Evolutionary conservation across 257 asterid genomes (phyloP).

Genomic region (Nicotiana obtusifolia): DNA sequence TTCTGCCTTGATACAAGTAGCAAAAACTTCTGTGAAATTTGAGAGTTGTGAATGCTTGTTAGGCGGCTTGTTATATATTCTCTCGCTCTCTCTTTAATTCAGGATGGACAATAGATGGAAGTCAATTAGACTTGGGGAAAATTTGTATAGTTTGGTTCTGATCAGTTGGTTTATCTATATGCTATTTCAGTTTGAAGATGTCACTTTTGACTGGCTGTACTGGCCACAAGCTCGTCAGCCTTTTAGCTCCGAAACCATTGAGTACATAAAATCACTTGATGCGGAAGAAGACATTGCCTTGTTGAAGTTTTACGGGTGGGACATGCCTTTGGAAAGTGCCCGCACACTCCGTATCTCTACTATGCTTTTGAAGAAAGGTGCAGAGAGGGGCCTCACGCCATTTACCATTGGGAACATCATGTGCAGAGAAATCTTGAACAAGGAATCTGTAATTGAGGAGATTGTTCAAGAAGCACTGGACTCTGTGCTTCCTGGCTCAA

Average conservation of each 20-base stretch:
- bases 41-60: not conserved
- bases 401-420: slow-evolving; percentile 66
- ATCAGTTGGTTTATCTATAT: not conserved
- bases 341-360: slow-evolving; percentile 73
- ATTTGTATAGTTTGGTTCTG: not conserved
- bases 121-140: not conserved
- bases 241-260: slow-evolving; percentile 10
- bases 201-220: slow-evolving; percentile 60
- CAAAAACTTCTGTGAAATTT: not conserved
- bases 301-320: slow-evolving; percentile 17
- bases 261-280: slow-evolving; percentile 19
- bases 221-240: slow-evolving; percentile 20
- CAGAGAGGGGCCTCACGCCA: slow-evolving; percentile 67
- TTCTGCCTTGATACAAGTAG: not conserved
- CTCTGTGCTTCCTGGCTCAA: slow-evolving; percentile 53
- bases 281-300: slow-evolving; percentile 16
- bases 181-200: slow-evolving; percentile 45
- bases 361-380: slow-evolving; percentile 90
- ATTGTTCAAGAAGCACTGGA: slow-evolving; percentile 66
- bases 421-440: slow-evolving; percentile 66
- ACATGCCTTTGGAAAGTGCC: slow-evolving; percentile 52
- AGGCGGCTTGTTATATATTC: not conserved
- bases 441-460: slow-evolving; percentile 63
- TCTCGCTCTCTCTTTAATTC: not conserved
- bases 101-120: not conserved